Evolutionary conservation across 108 stramenopile species (phyloP), one percentile per base, ranked within the genome.

Genomic region (Discostella stelligeroides): DNA sequence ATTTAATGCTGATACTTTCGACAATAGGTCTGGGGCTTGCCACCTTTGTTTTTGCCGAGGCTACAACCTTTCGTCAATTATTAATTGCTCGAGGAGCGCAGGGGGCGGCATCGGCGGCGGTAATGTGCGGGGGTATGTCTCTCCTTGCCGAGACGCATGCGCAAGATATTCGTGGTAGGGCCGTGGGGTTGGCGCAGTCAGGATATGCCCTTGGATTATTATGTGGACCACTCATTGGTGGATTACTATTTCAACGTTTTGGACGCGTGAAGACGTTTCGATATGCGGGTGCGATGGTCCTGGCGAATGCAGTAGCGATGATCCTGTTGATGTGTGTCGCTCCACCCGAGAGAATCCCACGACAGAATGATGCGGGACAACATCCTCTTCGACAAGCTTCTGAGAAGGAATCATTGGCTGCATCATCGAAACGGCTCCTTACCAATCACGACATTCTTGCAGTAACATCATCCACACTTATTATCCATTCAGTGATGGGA

Each of bases 81-180:
- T 39, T 74, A 17, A 0, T 74, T 2, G 73, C 73, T 17, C 39
- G 73, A 17, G 73, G 66, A 0, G 66, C 73, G 7, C 73, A 74
- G 58, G 73, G 73, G 4, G 73, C 73, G 17, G 73, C 73, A 21
- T 74, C 73, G 4, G 73, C 73, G 2, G 73, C 73, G 0, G 73
- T 74, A 8, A 27, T 74, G 45, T 74, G 73, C 47, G 73, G 73
- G 12, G 73, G 73, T 29, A 24, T 74, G 42, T 68, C 66, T 2
- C 34, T 74, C 27, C 59, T 74, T 46, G 73, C 73, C 34, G 73
- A 74, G 24, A 74, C 73, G 7, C 73, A 74, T 42, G 13, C 45
- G 14, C 41, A 39, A 24, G 21, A 60, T 29, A 21, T 60, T 12
- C 55, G 73, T 38, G 73, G 73, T 30, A 21, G 17, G 23, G 73